Evolutionary conservation across 2,329 filamentous ascomycete genomes (phyloP), one percentile per base, ranked within the genome.

Genomic region (Penicillium carneum): DNA sequence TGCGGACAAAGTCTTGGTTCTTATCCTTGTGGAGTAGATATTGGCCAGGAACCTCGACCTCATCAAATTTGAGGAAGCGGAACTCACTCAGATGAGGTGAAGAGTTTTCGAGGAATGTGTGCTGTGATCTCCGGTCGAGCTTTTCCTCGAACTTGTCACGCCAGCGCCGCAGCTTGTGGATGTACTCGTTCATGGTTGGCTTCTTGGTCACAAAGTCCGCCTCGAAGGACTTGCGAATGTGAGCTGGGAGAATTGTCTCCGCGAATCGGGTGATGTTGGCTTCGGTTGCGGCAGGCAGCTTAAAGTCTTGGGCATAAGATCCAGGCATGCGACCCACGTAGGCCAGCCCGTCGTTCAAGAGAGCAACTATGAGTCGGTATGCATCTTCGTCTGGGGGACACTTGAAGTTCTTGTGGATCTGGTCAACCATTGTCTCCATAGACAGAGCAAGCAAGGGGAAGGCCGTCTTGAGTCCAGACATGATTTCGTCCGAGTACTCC

Each of bases 361-460:
- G 82, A 2, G 95, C 96, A n/a, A 98, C 94, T 67, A 99, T 99
- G 16, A 99, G 84, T 51, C 95, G 87, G 78, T 98, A 98, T 2
- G 95, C 96, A 80, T 99, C 95, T 76, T 99, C 95, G 71, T 99
- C 95, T 0, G 94, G 94, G 14, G 94, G 94, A 72, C 95, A 98
- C 80, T 99, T 99, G 86, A 99, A 99, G 79, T 98, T 90, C 83
- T 98, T 98, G 77, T 95, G 91, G 61, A 99, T 97, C 79, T 98
- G 94, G 74, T 99, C 95, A 33, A 98, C 93, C 93, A 98, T 99
- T 0, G 94, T 97, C 81, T 99, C 95, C 95, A 99, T 98, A 0
- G 94, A 97, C 45, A 98, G 82, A 10, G 96, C 95, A 69, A 99
- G 86, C 18, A 99, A 84, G 26, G 95, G 95, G 83, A 98, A 99